Base-by-base conservation (phyloP, 1,284 basidiomycete species). In the Apiotrichum siamense region DNA sequence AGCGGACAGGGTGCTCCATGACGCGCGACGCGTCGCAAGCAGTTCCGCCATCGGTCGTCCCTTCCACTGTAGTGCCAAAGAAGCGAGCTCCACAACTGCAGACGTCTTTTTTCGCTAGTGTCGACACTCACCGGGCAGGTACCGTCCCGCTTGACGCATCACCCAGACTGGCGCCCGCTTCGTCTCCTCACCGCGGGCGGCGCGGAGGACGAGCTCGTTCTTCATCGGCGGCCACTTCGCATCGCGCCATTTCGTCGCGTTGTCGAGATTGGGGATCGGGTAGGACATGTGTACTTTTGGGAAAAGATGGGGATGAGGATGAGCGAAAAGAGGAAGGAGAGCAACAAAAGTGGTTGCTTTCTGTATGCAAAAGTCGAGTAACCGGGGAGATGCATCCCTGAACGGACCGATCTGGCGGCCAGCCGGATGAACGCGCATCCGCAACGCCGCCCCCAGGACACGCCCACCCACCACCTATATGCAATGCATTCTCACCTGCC, bases 111-210 rank as follows among this genome's bases (percentile, higher is more conserved):
- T 31, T 31, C 29, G 15, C 15, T 7, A 31, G 29, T 15, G 7
- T 15, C 7, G 7, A 9, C n/a, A 73, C 78, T 73, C 65, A 90
- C 90, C 92, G 73, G 92, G 92, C 45, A 97, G 82, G 75, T 96
- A 96, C 48, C 93, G 81, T 40, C 94, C 93, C 20, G 96, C 96
- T 72, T 99, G 94, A 29, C 96, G 83, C 94, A 99, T 99, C 55
- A 97, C 88, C 94, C 94, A 99, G 55, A 96, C 91, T 13, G 94
- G 94, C 3, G 94, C 90, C 52, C 89, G 83, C 66, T 89, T 87
- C 0, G 91, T 93, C 70, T 82, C 78, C 75, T 94, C 84, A 13
- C 91, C 89, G 71, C 82, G 76, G 47, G 94, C 93, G 47, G 94
- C 93, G 35, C 91, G 83, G 52, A 98, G 75, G 41, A 97, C 73